Conservation (phyloP, 345 rosid species). For the Boechera divaricarpa region DNA sequence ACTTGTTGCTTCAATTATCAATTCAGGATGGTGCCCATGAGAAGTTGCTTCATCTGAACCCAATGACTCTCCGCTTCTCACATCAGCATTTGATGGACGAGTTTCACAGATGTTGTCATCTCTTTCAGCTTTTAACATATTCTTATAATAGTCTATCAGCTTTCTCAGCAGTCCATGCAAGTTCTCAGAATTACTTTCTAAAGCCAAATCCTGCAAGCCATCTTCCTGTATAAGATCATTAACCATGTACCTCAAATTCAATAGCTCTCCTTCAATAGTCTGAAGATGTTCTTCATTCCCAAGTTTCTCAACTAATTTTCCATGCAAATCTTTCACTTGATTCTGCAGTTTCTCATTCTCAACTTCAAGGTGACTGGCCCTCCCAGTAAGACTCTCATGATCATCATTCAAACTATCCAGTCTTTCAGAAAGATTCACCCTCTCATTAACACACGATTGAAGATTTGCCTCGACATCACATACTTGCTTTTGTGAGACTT, state of each 20-base stretch:
- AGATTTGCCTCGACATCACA: conserved; percentile 62
- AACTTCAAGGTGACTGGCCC: conserved; percentile 55
- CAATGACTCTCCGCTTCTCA: conserved; percentile 47
- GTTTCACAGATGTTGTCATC: conserved; percentile 41
- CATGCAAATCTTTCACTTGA: conserved; percentile 58
- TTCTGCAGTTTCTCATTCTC: conserved; percentile 64
- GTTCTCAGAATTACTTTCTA: conserved; percentile 55
- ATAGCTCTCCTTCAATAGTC: conserved; percentile 55
- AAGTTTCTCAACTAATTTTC: conserved; percentile 57
- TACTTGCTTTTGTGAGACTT: conserved; percentile 58
- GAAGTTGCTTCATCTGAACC: conserved; percentile 44
- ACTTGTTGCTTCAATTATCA: conserved; percentile 48
- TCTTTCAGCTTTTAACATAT: conserved; percentile 47
- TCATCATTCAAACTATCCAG: conserved; percentile 55
- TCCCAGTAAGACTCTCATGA: conserved; percentile 54
- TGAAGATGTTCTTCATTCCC: conserved; percentile 55
- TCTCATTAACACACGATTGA: conserved; percentile 56
- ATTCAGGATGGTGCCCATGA: conserved; percentile 36
- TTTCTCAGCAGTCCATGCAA: conserved; percentile 70
- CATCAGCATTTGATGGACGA: conserved; percentile 43
- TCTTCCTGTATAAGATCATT: conserved; percentile 65
- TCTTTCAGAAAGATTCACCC: conserved; percentile 62
- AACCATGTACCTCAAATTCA: conserved; percentile 62
- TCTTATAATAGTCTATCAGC: conserved; percentile 65
- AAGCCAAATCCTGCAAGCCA: conserved; percentile 50